Conservation (phyloP, 164 flowering plant species). For the Tetrastigma voinierianum region DNA sequence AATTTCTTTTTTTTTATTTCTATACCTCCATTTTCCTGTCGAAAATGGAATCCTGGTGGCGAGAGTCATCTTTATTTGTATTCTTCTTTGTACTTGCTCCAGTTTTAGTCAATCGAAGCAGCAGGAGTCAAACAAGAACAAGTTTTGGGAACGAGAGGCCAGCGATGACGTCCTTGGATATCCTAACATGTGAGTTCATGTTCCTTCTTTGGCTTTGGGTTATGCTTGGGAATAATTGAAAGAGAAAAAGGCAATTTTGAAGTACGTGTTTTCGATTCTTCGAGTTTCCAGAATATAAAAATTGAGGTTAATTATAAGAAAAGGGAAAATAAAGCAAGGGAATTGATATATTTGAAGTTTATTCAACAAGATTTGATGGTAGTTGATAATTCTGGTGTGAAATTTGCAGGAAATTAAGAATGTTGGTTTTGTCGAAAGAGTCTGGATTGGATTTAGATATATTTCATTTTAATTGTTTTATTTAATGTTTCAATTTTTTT, state of each 20-base stretch:
- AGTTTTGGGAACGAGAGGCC: conserved; percentile 75
- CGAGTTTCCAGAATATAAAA: too few species aligned
- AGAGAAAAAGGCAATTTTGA: too few species aligned
- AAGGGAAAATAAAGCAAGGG: too few species aligned
- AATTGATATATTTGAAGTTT: not conserved
- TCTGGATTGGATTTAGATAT: too few species aligned
- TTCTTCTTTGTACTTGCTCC: conserved; percentile 19
- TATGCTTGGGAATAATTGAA: not conserved
- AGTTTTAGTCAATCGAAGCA: conserved; percentile 22
- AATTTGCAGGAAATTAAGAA: too few species aligned
- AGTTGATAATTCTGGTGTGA: not conserved
- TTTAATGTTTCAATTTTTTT: not conserved
- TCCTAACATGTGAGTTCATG: conserved; percentile 61
- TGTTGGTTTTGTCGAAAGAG: too few species aligned
- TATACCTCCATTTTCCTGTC: not conserved
- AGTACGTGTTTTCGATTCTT: too few species aligned
- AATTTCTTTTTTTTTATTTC: too few species aligned
- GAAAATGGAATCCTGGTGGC: conserved; percentile 24
- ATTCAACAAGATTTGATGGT: conserved; percentile 3
- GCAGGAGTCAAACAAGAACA: conserved; percentile 44
- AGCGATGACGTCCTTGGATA: conserved; percentile 72
- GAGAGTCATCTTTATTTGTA: conserved; percentile 24
- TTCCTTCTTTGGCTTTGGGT: not conserved
- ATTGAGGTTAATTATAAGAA: too few species aligned
- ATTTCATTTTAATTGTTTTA: not conserved